These are phyloP conservation scores for Solanum chiquidenum DNA, from an alignment of 257 asterid genomes.

Conservation along the genomic window DNA sequence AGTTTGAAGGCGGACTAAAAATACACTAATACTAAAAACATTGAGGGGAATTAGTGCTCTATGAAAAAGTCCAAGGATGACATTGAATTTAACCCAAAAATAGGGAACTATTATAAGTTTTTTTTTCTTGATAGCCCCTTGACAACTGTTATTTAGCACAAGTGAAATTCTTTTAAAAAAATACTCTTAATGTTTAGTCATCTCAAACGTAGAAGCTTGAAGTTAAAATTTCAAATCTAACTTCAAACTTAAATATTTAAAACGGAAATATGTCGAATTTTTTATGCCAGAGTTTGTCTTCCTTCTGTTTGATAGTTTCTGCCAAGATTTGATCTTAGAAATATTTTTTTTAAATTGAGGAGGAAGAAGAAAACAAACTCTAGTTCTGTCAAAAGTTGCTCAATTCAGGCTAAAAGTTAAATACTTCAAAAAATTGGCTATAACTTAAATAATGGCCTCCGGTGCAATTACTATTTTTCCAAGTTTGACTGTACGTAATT, in stretches of 20 bases:
- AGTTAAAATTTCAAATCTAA: not conserved
- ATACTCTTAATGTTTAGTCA: not conserved
- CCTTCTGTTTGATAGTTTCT: not conserved
- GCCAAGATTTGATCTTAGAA: no score
- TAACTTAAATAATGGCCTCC: not conserved
- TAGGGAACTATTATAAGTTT: not conserved
- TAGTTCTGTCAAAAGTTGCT: not conserved
- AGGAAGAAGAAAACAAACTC: not conserved
- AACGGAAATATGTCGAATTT: not conserved
- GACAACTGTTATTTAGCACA: not conserved
- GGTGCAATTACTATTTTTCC: not conserved
- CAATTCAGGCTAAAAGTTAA: not conserved
- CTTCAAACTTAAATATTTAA: not conserved
- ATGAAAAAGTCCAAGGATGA: not conserved
- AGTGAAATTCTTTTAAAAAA: not conserved
- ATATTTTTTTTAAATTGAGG: not conserved
- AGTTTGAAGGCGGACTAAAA: not conserved
- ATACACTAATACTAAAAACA: not conserved
- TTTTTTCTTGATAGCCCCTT: not conserved
- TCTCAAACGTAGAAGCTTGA: not conserved
- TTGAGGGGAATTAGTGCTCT: not conserved
- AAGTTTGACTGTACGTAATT: not conserved
- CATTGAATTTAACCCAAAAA: no score
- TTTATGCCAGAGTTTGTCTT: not conserved
- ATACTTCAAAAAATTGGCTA: not conserved